Base-by-base conservation (phyloP, 208 protist species). In the Crithidia bombi region DNA sequence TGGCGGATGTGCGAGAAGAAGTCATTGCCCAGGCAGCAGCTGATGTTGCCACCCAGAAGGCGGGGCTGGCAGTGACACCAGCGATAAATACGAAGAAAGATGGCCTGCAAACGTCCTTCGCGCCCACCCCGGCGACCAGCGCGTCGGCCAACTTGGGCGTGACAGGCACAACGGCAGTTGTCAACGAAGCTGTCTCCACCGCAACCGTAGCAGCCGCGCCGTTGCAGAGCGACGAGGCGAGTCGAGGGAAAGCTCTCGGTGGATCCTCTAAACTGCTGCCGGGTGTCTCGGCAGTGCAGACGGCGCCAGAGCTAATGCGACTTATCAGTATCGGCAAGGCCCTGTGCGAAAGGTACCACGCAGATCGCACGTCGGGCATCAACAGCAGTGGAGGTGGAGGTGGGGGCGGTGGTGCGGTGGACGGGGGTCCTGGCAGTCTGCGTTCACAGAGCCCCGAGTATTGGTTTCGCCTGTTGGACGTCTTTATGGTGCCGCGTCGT, bases 391-490 rank as follows among this genome's bases (percentile, higher is more conserved):
- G 33, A 51, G 57, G 9, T 49, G 59, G 33, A 51, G 57, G 21
- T 43, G n/a, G 46, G 25, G 21, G 57, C 25, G 14, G 12, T 36
- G 10, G 61, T 21, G 38, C 23, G n/a, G 25, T 15, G 0, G 39
- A 11, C 14, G 30, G 10, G 21, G 59, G 36, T 59, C n/a, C 36
- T 14, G 54, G 38, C 36, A 19, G 41, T 28, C 3, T 19, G 26
- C 39, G 43, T 25, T 6, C 41, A 25, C 51, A 46, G 21, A 59
- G n/a, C 30, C 21, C 54, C n/a, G 65, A 67, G 47, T 69, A 77
- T 28, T 93, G 87, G 87, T 90, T 93, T 51, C 65, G 67, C 19
- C 66, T 93, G 11, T 73, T 93, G 32, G 79, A 87, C 62, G 58
- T 82, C n/a, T 85, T 93, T 58, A 81, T 82, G 55, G 54, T 61